Percentiles rank a stretch among this genome's conserved stretches.
phyloP scores from a whole-genome alignment of 1,139 yeast species.

The Protomyces pachydermus region DNA sequence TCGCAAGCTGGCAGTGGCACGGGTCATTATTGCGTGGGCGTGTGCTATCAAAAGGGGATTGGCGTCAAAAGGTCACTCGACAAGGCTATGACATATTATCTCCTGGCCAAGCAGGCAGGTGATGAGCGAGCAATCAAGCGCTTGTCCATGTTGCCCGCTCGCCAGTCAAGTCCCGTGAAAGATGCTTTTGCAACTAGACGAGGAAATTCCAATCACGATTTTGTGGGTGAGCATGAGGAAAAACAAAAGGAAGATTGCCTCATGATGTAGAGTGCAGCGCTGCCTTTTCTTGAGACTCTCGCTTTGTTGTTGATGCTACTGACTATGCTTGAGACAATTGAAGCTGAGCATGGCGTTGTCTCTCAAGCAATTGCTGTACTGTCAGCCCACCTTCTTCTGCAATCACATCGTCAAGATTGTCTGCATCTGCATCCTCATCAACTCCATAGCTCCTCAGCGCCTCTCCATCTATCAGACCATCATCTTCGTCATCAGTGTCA shows the following conservation, averaged over 20 bases:
- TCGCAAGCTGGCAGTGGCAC: constrained; percentile 69
- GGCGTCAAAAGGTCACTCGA: constrained; percentile 63
- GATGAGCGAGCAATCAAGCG: constrained; percentile 40
- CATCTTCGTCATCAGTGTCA: constrained; percentile 6
- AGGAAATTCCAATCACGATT: background rate
- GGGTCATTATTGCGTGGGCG: constrained; percentile 83
- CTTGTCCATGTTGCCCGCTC: background rate
- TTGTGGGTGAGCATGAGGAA: background rate
- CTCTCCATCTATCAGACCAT: constrained; percentile 9
- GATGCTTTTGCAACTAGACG: background rate
- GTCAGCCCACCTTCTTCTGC: background rate
- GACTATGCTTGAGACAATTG: no score
- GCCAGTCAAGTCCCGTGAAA: background rate
- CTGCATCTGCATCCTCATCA: constrained; percentile 7
- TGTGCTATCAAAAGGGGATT: constrained; percentile 78
- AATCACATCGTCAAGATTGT: constrained; percentile 4
- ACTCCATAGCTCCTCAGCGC: constrained; percentile 22
- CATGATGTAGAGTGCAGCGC: background rate
- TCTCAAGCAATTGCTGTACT: background rate
- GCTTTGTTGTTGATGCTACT: no score
- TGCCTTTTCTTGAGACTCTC: no score
- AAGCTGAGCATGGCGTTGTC: background rate
- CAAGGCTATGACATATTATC: constrained; percentile 69
- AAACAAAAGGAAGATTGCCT: background rate
- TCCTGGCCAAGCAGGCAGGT: constrained; percentile 63